These are phyloP conservation scores for Galerina sulciceps DNA, from an alignment of 768 basidiomycete genomes.

Conservation along the genomic window DNA sequence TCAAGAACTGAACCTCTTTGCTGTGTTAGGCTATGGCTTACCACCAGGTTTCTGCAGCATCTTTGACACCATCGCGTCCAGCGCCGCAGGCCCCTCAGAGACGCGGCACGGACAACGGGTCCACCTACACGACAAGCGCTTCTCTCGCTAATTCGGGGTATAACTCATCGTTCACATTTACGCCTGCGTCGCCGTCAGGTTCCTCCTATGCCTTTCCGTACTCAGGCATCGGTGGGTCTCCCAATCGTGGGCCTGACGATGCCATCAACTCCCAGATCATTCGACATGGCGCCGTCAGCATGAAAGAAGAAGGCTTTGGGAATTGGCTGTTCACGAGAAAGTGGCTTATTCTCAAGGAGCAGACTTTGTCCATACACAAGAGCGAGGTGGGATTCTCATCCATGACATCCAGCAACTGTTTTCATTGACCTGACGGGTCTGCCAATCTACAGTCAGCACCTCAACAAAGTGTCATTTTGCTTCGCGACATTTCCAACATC, in stretches of 20 bases:
- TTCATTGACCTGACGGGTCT: constrained; percentile 7
- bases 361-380: constrained; percentile 83
- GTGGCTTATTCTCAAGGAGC: constrained; percentile 86
- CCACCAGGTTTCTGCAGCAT: constrained; percentile 47
- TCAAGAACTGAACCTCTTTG: neutral
- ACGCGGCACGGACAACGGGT: constrained; percentile 42
- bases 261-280: constrained; percentile 52
- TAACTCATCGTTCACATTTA: constrained; percentile 59
- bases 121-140: constrained; percentile 40
- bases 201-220: constrained; percentile 72
- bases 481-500: constrained; percentile 83
- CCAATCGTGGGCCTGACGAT: constrained; percentile 52
- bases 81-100: constrained; percentile 73
- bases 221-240: constrained; percentile 82
- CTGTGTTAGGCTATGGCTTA: constrained; percentile 33
- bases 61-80: constrained; percentile 77
- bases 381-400: constrained; percentile 70
- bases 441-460: constrained; percentile 46
- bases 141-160: constrained; percentile 60
- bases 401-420: neutral
- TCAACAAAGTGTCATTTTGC: constrained; percentile 61
- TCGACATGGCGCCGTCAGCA: constrained; percentile 73
- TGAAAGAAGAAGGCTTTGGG: constrained; percentile 94
- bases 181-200: constrained; percentile 51
- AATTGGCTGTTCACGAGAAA: constrained; percentile 92